Percentiles rank a stretch among this genome's conserved stretches.
Evolutionary conservation across 2,329 filamentous ascomycete species (phyloP).

Genomic region (Penicillium sp.): DNA sequence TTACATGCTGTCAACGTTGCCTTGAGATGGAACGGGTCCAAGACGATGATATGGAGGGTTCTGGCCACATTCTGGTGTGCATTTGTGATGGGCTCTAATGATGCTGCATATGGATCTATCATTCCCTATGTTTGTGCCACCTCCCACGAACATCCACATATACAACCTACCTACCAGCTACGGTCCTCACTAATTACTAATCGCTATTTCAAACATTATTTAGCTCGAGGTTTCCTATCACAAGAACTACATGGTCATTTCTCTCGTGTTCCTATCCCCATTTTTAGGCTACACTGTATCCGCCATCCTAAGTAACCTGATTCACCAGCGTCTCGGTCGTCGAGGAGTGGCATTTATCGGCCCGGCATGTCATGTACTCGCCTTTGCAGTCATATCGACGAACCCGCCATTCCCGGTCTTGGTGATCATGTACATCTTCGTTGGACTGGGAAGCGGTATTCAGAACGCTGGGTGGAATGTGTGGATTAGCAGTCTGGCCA

Average conservation of each 20-base stretch:
- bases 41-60: constrained; percentile 27
- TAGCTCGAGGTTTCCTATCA: constrained; percentile 57
- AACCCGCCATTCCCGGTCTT: constrained; percentile 47
- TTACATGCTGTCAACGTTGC: constrained; percentile 32
- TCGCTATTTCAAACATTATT: background rate
- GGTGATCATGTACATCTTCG: constrained; percentile 43
- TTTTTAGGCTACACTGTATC: constrained; percentile 57
- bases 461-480: constrained; percentile 63
- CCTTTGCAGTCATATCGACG: constrained; percentile 37
- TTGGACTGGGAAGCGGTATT: constrained; percentile 46
- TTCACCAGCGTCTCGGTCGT: constrained; percentile 63
- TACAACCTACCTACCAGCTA: background rate
- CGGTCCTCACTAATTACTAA: background rate
- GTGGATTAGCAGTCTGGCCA: constrained; percentile 73
- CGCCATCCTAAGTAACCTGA: constrained; percentile 51
- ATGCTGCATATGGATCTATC: constrained; percentile 31
- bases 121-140: constrained; percentile 28
- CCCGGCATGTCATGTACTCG: constrained; percentile 38
- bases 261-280: constrained; percentile 57
- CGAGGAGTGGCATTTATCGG: constrained; percentile 73
- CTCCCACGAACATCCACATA: background rate
- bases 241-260: constrained; percentile 48
- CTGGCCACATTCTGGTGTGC: constrained; percentile 29
- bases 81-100: constrained; percentile 34
- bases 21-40: constrained; percentile 31